Conservation (phyloP, 805 yeast species). For the Yarrowia sp. region DNA sequence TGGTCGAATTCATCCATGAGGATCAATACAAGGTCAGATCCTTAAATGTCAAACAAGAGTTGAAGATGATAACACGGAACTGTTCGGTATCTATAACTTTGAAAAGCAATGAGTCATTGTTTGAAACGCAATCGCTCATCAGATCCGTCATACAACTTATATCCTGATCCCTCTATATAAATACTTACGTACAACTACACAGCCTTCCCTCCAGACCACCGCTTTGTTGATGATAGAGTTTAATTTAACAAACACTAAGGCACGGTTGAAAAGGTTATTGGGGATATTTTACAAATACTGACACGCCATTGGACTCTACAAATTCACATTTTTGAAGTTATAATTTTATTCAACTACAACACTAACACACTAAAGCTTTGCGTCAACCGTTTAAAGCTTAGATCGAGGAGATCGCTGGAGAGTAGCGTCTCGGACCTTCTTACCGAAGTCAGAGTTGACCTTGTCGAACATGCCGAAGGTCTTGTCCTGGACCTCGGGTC, state of each 20-base stretch:
- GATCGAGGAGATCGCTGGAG: slow-evolving; percentile 50
- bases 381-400: slow-evolving; percentile 10
- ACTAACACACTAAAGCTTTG: slow-evolving; percentile 13
- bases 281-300: neutral
- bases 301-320: neutral
- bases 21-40: neutral
- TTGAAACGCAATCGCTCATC: too few species aligned
- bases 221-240: neutral
- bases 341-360: slow-evolving; percentile 16
- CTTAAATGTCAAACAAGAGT: too few species aligned
- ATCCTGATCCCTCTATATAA: too few species aligned
- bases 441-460: slow-evolving; percentile 68
- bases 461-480: slow-evolving; percentile 73
- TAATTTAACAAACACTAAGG: neutral
- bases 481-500: slow-evolving; percentile 71
- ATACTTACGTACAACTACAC: too few species aligned
- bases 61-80: too few species aligned
- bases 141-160: too few species aligned
- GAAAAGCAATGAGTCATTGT: too few species aligned
- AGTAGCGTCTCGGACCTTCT: slow-evolving; percentile 62
- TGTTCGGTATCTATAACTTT: too few species aligned
- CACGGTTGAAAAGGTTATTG: neutral
- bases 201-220: too few species aligned
- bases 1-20: neutral
- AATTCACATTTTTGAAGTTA: neutral